Evolutionary conservation across 129 eudicot genomes (phyloP).

Genomic region (Mikania micrantha): DNA sequence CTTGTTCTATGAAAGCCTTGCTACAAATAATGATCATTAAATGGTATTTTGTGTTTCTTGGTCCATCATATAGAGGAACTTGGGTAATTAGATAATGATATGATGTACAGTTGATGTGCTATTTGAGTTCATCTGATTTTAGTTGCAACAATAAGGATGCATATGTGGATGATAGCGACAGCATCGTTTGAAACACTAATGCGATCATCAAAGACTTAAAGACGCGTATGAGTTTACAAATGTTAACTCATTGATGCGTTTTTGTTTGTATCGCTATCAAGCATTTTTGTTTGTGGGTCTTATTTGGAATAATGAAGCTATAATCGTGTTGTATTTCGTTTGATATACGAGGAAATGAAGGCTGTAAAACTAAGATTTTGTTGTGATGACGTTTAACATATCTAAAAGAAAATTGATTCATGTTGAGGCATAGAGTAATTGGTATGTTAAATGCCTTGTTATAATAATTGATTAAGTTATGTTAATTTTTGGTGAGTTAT

Average conservation of each 20-base stretch:
- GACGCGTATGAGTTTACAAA: background rate
- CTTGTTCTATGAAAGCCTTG: constrained; percentile 57
- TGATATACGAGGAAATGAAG: too few relatives aligned
- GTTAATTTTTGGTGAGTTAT: too few relatives aligned
- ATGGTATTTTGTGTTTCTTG: constrained; percentile 13
- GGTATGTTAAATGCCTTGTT: too few relatives aligned
- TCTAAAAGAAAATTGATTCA: too few relatives aligned
- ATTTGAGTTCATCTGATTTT: constrained; percentile 28
- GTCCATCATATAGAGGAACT: constrained; percentile 11
- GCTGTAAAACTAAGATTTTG: too few relatives aligned
- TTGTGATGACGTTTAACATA: too few relatives aligned
- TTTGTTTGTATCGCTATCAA: too few relatives aligned
- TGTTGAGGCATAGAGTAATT: too few relatives aligned
- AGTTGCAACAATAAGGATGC: constrained; percentile 27
- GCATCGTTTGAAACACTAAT: constrained; percentile 2
- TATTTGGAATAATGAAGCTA: too few relatives aligned
- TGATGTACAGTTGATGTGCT: constrained; percentile 35
- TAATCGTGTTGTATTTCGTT: too few relatives aligned
- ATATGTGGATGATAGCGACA: constrained; percentile 23
- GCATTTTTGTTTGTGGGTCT: too few relatives aligned
- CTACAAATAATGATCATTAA: constrained; percentile 20
- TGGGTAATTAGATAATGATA: constrained; percentile 26
- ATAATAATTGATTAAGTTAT: too few relatives aligned
- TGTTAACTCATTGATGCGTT: background rate
- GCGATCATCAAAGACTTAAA: background rate